Conservation (phyloP, 2,329 filamentous ascomycete species). For the Fusarium buharicum region DNA sequence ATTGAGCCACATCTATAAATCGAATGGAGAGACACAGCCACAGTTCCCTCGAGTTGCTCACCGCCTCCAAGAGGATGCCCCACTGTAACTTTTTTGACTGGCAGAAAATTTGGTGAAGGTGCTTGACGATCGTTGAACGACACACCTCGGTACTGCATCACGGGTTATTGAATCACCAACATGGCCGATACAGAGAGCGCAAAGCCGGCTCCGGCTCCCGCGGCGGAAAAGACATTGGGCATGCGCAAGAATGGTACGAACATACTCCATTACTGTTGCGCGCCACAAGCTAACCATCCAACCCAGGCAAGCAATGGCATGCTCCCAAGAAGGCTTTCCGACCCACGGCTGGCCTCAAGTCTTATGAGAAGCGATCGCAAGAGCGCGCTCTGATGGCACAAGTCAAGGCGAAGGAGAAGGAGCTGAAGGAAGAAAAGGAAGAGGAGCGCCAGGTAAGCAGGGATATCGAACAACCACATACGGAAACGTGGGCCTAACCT, state of each 20-base stretch:
- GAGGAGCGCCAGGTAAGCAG: constrained; percentile 78
- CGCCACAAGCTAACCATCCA: constrained; percentile 19
- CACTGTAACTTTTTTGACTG: constrained; percentile 40
- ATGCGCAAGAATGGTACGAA: constrained; percentile 84
- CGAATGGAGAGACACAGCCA: constrained; percentile 29
- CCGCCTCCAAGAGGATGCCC: constrained; percentile 35
- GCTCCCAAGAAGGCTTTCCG: constrained; percentile 84
- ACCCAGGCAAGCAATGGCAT: constrained; percentile 93
- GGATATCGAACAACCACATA: not conserved
- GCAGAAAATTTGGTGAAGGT: constrained; percentile 45
- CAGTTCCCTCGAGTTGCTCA: constrained; percentile 16
- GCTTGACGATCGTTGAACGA: constrained; percentile 17
- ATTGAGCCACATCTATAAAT: constrained; percentile 35
- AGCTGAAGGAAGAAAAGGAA: constrained; percentile 96
- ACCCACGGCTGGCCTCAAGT: constrained; percentile 78
- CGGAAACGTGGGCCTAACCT: constrained; percentile 20
- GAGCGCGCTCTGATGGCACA: constrained; percentile 75
- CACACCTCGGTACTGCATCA: constrained; percentile 11
- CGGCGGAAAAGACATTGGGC: constrained; percentile 61
- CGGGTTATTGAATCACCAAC: constrained; percentile 19
- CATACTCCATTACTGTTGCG: not conserved
- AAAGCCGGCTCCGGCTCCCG: constrained; percentile 49
- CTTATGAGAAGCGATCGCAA: constrained; percentile 80
- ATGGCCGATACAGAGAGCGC: constrained; percentile 57
- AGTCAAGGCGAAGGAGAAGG: constrained; percentile 93